Conservation (phyloP, 148 eudicot genomes). For the Agrostemma githago region DNA sequence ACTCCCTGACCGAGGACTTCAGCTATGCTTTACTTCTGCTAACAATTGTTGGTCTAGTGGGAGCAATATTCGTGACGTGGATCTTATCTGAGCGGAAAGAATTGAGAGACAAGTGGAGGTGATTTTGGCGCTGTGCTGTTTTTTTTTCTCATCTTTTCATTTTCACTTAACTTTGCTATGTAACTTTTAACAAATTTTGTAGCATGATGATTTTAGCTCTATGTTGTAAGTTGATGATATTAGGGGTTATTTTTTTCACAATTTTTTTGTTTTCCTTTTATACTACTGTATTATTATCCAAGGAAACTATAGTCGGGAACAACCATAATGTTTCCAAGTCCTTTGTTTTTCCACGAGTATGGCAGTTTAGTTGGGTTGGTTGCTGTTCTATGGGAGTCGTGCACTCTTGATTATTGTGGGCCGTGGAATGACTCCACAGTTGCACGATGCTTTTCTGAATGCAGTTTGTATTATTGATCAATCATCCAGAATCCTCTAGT, state of each 20-base stretch:
- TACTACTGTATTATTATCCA: not conserved
- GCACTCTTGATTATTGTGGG: too few species aligned
- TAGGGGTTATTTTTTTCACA: conserved; percentile 4
- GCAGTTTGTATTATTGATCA: too few species aligned
- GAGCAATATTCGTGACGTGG: conserved; percentile 86
- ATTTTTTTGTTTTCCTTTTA: conserved; percentile 7
- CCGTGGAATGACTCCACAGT: too few species aligned
- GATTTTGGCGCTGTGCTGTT: conserved; percentile 14
- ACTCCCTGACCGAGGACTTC: conserved; percentile 95
- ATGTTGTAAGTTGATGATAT: conserved; percentile 28
- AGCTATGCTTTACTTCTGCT: conserved; percentile 87
- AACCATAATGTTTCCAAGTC: not conserved
- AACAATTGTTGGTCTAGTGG: conserved; percentile 75
- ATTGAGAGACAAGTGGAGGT: conserved; percentile 94
- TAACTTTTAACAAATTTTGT: conserved; percentile 36
- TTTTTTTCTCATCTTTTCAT: conserved; percentile 13
- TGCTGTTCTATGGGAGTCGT: too few species aligned
- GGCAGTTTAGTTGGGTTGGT: not conserved
- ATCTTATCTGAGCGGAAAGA: conserved; percentile 87
- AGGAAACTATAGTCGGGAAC: conserved; percentile 8
- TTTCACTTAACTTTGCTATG: conserved; percentile 13
- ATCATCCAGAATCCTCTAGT: too few species aligned
- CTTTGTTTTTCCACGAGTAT: not conserved
- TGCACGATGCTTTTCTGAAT: too few species aligned
- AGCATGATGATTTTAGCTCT: conserved; percentile 22